Evolutionary conservation across 2,329 filamentous ascomycete species (phyloP), one percentile per base, ranked within the genome.

Genomic region (Eutypella sp.): DNA sequence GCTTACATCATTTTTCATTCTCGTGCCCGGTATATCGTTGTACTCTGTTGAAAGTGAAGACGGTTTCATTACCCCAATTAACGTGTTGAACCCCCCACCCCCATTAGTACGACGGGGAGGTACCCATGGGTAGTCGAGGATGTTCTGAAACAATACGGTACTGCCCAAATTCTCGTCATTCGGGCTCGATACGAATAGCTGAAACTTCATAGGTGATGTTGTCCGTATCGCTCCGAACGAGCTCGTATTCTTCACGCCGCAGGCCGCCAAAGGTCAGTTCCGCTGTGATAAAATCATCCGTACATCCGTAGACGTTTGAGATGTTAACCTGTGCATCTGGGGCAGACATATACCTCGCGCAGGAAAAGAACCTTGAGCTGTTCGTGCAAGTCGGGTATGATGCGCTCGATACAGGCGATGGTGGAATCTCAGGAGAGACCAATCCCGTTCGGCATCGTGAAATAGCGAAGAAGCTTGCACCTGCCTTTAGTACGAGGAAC

Each of bases 221-320:
- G 50, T 56, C 6, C 44, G 54, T 5, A 50, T 55, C 23, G 46
- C 48, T 0, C 50, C 54, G 1, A 55, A 56, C 42, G 52, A 54
- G 36, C 41, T 56, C 6, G 44, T 46, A 8, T 56, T 56, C 34
- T 16, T 51, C 9, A 48, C 41, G 4, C 46, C 44, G 19, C 29
- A 49, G 20, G 46, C 48, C 9, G 39, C 29, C 22, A 18, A 16
- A 15, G 47, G 47, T 49, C n/a, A 38, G 18, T 11, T 13, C 31
- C 9, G 19, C 16, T 19, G 19, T 13, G 5, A 16, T 20, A 8
- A 3, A 4, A 23, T 13, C 34, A 19, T 15, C 16, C 7, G 7
- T 7, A 29, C 7, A 29, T 29, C 13, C 11, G 5, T 33, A 33
- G 13, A 15, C 5, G 29, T 33, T 6, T 33, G 22, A 20, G 3